Evolutionary conservation across 2,329 filamentous ascomycete species (phyloP).

Genomic region (Sclerotinia glacialis): DNA sequence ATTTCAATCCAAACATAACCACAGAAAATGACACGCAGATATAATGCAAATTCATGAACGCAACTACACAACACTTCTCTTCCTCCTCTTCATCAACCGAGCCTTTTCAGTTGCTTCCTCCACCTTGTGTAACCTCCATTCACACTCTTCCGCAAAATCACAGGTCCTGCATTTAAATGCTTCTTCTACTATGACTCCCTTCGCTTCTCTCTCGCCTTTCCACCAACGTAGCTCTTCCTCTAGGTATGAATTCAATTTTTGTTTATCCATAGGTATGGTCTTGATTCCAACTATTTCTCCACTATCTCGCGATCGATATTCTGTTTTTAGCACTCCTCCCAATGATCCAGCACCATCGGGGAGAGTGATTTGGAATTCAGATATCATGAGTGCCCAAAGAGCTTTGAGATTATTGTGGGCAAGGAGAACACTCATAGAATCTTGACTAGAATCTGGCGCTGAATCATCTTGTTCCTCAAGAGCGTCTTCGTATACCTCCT

Average conservation of each 20-base stretch:
- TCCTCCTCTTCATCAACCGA: constrained; percentile 27
- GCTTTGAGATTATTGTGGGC: constrained; percentile 57
- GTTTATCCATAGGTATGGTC: constrained; percentile 64
- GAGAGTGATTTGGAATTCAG: constrained; percentile 50
- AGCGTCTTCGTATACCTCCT: constrained; percentile 50
- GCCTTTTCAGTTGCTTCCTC: constrained; percentile 48
- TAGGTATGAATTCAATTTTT: constrained; percentile 64
- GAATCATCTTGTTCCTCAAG: constrained; percentile 35
- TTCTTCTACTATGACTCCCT: constrained; percentile 77
- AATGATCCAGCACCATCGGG: constrained; percentile 53
- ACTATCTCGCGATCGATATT: constrained; percentile 49
- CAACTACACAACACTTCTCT: neutral
- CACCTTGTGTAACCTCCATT: constrained; percentile 72
- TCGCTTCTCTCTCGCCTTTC: constrained; percentile 69
- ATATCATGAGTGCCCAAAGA: constrained; percentile 63
- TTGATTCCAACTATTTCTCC: constrained; percentile 56
- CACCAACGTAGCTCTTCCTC: constrained; percentile 78
- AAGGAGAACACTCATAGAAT: constrained; percentile 45
- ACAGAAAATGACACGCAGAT: neutral
- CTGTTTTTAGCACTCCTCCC: constrained; percentile 55
- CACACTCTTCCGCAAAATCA: constrained; percentile 76
- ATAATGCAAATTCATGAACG: neutral
- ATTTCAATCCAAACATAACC: neutral
- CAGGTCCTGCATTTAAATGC: constrained; percentile 85
- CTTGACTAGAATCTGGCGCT: constrained; percentile 32